Percentiles rank a stretch among this genome's conserved stretches.
Evolutionary conservation across 768 basidiomycete species (phyloP).

Genomic region (Tubosaeta sp.): DNA sequence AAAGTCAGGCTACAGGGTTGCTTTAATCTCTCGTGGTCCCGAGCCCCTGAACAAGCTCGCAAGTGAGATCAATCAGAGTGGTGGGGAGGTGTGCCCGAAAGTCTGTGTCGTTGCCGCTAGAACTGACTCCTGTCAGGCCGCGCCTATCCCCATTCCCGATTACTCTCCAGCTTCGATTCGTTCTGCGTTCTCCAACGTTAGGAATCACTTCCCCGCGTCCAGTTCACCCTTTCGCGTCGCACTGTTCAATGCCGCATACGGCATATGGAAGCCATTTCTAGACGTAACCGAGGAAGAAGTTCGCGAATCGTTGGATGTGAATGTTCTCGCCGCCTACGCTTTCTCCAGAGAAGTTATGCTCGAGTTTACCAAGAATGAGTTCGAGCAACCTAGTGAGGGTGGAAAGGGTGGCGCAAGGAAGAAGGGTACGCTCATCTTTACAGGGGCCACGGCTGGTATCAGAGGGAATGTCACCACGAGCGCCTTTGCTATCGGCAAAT

Average conservation of each 20-base stretch:
- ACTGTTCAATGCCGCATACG: slow-evolving; percentile 57
- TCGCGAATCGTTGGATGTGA: slow-evolving; percentile 45
- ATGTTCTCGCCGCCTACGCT: slow-evolving; percentile 55
- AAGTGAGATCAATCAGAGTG: slow-evolving; percentile 48
- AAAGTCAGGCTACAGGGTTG: slow-evolving; percentile 61
- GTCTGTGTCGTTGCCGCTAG: not conserved
- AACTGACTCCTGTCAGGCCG: slow-evolving; percentile 39
- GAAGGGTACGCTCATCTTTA: slow-evolving; percentile 64
- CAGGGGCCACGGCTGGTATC: slow-evolving; percentile 65
- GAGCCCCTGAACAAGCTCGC: slow-evolving; percentile 51
- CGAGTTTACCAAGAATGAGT: slow-evolving; percentile 52
- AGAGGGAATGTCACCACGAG: slow-evolving; percentile 61
- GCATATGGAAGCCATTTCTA: slow-evolving; percentile 64
- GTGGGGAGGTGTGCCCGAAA: slow-evolving; percentile 48
- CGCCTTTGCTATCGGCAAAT: slow-evolving; percentile 61
- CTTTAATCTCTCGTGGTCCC: slow-evolving; percentile 57
- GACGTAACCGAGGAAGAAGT: slow-evolving; percentile 58
- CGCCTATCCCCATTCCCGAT: slow-evolving; percentile 48
- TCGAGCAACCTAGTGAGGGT: slow-evolving; percentile 39
- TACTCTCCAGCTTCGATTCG: slow-evolving; percentile 51
- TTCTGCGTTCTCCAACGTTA: slow-evolving; percentile 45
- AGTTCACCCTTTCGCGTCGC: slow-evolving; percentile 54
- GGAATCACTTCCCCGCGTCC: slow-evolving; percentile 41
- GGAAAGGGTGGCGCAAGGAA: slow-evolving; percentile 42
- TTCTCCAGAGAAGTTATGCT: slow-evolving; percentile 60